Evolutionary conservation across 2,329 filamentous ascomycete genomes (phyloP).

Genomic region (Curvularia eragrostidis): DNA sequence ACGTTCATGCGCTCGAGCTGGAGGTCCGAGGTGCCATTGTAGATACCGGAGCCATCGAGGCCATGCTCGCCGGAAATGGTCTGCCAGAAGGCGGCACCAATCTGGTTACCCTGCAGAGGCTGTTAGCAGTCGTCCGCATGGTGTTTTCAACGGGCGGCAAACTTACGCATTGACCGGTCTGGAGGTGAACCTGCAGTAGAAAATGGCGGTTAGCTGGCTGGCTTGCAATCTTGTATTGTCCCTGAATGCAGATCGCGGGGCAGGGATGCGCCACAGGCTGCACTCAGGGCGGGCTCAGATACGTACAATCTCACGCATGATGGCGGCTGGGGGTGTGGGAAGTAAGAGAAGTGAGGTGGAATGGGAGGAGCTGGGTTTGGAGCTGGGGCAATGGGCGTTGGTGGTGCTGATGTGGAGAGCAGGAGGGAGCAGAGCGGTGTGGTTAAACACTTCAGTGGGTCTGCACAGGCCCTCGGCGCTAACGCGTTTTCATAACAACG

Average conservation of each 20-base stretch:
- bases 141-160: constrained; percentile 11
- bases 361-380: constrained; percentile 38
- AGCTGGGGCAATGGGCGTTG: constrained; percentile 35
- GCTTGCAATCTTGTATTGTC: constrained; percentile 51
- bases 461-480: constrained; percentile 28
- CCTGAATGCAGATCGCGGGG: constrained; percentile 52
- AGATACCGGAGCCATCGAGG: constrained; percentile 95
- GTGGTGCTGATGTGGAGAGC: constrained; percentile 43
- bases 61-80: constrained; percentile 76
- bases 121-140: constrained; percentile 36
- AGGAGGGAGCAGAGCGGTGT: constrained; percentile 37
- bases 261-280: constrained; percentile 54
- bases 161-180: constrained; percentile 99
- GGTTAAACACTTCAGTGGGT: constrained; percentile 36
- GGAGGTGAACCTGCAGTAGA: constrained; percentile 87
- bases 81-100: constrained; percentile 98
- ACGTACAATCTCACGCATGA: constrained; percentile 75
- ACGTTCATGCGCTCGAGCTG: constrained; percentile 99
- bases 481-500: constrained; percentile 27
- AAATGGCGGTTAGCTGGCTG: constrained; percentile 63
- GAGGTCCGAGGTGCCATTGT: constrained; percentile 97
- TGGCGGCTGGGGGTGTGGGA: constrained; percentile 46
- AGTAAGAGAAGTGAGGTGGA: constrained; percentile 38
- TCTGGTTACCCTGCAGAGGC: constrained; percentile 90
- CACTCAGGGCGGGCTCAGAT: constrained; percentile 18